Evolutionary conservation across 73 alveolate genomes (phyloP).

Genomic region (Tetrahymena elliotti): DNA sequence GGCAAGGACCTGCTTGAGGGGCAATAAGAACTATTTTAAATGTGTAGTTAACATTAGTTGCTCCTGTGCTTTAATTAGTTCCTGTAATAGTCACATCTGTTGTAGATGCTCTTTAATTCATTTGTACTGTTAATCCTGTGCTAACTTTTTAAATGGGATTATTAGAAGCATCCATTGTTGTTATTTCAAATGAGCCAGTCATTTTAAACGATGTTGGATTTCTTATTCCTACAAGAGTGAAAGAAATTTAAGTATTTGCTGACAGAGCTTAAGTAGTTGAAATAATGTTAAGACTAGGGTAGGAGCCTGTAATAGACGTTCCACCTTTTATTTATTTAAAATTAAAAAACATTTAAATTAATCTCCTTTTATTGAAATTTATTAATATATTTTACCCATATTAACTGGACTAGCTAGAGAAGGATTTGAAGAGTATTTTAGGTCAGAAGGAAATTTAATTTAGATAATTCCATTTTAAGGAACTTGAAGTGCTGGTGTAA

Average conservation of each 20-base stretch:
- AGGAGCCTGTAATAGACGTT: not conserved
- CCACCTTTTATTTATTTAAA: not conserved
- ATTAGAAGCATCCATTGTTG: not conserved
- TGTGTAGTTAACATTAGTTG: not conserved
- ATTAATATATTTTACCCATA: not conserved
- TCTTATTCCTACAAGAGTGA: not conserved
- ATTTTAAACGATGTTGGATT: not conserved
- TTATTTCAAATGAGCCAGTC: not conserved
- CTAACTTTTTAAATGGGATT: not conserved
- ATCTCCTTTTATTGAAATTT: not conserved
- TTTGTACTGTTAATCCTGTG: not conserved
- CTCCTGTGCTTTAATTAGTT: not conserved
- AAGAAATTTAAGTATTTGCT: not conserved
- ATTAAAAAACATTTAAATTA: not conserved
- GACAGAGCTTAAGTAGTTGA: not conserved
- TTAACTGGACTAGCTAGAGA: not conserved
- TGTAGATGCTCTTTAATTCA: not conserved
- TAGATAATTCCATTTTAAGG: not conserved
- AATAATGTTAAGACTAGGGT: not conserved
- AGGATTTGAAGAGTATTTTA: not conserved
- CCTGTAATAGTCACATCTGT: not conserved
- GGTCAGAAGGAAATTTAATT: not conserved
- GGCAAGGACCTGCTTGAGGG: not conserved
- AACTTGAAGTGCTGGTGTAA: not conserved
- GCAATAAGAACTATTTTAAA: not conserved